phyloP scores from a whole-genome alignment of 78 protist genomes.

The Dictyostelium firmibasis region DNA sequence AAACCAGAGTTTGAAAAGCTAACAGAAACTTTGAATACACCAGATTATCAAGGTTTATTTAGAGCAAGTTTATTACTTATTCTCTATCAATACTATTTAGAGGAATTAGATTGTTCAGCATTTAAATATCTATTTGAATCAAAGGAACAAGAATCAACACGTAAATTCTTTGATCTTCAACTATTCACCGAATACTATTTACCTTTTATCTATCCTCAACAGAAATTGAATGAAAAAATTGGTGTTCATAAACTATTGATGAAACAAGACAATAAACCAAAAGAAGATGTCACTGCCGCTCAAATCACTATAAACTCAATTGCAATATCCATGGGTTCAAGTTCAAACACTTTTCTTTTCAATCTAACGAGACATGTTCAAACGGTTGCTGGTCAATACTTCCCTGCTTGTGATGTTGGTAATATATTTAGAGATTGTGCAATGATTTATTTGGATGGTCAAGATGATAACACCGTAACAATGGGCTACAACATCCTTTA shows the following conservation, averaged over 20 bases:
- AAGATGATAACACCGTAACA: background rate
- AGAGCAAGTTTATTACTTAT: constrained; percentile 31
- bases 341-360: constrained; percentile 6
- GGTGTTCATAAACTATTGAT: background rate
- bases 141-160: background rate
- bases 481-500: constrained; percentile 17
- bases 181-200: background rate
- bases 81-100: constrained; percentile 26
- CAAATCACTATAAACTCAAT: constrained; percentile 15
- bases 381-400: constrained; percentile 6
- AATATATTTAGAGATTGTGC: constrained; percentile 67
- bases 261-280: background rate
- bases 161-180: background rate
- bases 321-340: constrained; percentile 24
- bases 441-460: constrained; percentile 17
- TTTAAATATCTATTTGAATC: background rate
- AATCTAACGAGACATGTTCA: background rate
- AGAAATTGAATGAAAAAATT: background rate
- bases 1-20: background rate
- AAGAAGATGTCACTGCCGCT: background rate
- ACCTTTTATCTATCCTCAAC: background rate
- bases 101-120: background rate
- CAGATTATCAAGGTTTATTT: background rate
- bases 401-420: constrained; percentile 55
- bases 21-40: background rate